Conservation (phyloP, 169 alveolate species). For the Plasmodium billcollinsi region DNA sequence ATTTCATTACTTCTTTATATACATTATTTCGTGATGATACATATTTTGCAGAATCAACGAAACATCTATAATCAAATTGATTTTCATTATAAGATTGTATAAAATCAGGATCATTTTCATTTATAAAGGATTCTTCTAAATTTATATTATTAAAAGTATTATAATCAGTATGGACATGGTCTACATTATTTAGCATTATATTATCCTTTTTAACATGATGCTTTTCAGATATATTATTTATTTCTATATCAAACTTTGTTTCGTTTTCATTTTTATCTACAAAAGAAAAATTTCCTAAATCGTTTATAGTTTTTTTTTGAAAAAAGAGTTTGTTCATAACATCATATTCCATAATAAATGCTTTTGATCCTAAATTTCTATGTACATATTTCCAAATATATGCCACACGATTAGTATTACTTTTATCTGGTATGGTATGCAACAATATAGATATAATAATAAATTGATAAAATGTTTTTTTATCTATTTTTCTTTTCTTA, state of each 20-base stretch:
- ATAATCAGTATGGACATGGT: neutral
- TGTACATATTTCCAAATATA: neutral
- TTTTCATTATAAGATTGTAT: neutral
- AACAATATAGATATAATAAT: conserved; percentile 7
- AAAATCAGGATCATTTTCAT: neutral
- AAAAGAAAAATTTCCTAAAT: conserved; percentile 1
- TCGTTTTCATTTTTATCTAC: neutral
- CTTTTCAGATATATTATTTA: neutral
- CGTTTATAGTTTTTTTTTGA: neutral
- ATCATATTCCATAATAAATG: conserved; percentile 2
- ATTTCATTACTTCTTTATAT: conserved; percentile 24
- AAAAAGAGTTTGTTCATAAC: conserved; percentile 16
- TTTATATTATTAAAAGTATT: neutral
- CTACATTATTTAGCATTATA: neutral
- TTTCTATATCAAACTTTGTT: neutral
- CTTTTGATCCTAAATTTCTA: neutral
- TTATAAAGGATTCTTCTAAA: neutral
- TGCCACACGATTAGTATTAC: neutral
- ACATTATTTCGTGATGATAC: neutral
- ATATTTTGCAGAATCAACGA: neutral
- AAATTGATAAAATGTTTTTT: neutral
- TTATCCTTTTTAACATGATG: neutral
- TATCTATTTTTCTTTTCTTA: conserved; percentile 1
- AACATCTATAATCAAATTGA: neutral
- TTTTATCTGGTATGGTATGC: neutral